A percentile compares a stretch with the other conserved stretches of the same genome.
phyloP scores from a whole-genome alignment of 2,329 filamentous ascomycete genomes.

The Pseudocercospora macadamiae region DNA sequence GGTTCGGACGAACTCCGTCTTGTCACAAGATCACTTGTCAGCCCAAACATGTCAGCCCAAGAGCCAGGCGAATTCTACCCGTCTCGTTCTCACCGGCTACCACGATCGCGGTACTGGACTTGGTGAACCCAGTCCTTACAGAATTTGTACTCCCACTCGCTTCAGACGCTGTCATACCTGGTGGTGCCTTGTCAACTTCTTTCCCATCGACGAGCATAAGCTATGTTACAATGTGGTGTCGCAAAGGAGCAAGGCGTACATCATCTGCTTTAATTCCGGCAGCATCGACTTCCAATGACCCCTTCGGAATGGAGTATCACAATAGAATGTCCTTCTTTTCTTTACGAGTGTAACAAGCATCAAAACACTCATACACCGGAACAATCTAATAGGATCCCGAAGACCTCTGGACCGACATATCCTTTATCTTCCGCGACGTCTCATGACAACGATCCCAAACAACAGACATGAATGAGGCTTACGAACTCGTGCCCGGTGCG shows the following conservation, averaged over 20 bases:
- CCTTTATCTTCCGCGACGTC: constrained; percentile 2
- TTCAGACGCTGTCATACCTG: constrained; percentile 25
- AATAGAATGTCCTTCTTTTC: background rate
- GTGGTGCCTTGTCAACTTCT: constrained; percentile 24
- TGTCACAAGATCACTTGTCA: constrained; percentile 25
- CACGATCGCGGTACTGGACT: constrained; percentile 22
- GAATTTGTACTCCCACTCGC: constrained; percentile 17
- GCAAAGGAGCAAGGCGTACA: constrained; percentile 24
- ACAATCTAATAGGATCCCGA: background rate
- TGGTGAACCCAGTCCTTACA: constrained; percentile 17
- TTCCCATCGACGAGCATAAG: constrained; percentile 22
- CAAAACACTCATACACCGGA: background rate
- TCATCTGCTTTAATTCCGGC: background rate
- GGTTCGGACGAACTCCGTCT: constrained; percentile 26
- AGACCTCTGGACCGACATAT: background rate
- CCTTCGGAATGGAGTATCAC: constrained; percentile 2
- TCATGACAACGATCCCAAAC: background rate
- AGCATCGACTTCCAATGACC: background rate
- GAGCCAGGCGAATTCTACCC: constrained; percentile 23
- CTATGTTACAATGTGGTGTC: constrained; percentile 21
- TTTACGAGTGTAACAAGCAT: constrained; percentile 2
- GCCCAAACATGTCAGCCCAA: constrained; percentile 15
- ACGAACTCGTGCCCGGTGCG: constrained; percentile 7
- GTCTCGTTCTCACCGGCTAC: constrained; percentile 25
- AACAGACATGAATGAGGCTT: background rate